Conservation (phyloP, 129 eudicot species). For the Artemisia argyi region DNA sequence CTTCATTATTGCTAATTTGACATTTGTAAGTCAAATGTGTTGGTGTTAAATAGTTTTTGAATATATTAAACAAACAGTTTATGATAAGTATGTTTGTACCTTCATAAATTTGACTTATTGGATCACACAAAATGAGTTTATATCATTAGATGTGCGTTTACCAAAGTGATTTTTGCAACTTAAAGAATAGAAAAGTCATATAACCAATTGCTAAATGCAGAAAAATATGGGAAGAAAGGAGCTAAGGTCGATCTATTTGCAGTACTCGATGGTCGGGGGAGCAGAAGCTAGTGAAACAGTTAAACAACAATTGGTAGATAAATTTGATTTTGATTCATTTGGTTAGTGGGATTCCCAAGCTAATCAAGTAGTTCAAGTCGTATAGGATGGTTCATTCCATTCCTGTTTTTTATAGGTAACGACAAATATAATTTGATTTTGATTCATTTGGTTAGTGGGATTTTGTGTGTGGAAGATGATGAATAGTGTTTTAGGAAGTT, state of each 20-base stretch:
- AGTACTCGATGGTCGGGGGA: slow-evolving; percentile 80
- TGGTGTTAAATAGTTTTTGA: not conserved
- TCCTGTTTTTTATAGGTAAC: too few species aligned
- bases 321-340: too few species aligned
- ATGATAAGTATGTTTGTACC: too few species aligned
- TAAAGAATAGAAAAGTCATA: not conserved
- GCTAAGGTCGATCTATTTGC: slow-evolving; percentile 53
- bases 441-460: too few species aligned
- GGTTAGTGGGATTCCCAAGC: too few species aligned
- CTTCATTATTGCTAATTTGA: not conserved
- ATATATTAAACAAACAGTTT: too few species aligned
- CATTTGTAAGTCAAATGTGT: not conserved
- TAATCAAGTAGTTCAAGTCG: too few species aligned
- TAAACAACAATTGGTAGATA: slow-evolving; percentile 39
- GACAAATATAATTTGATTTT: too few species aligned
- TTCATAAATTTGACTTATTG: not conserved
- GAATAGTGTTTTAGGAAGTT: too few species aligned
- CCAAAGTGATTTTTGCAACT: not conserved
- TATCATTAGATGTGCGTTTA: not conserved
- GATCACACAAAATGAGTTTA: not conserved
- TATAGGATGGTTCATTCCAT: too few species aligned
- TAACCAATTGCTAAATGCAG: slow-evolving; percentile 12
- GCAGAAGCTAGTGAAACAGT: slow-evolving; percentile 71
- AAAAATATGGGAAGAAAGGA: slow-evolving; percentile 33
- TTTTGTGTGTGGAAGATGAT: too few species aligned